phyloP scores from a whole-genome alignment of 495 filamentous ascomycete species.

The Xeromyces bisporus region DNA sequence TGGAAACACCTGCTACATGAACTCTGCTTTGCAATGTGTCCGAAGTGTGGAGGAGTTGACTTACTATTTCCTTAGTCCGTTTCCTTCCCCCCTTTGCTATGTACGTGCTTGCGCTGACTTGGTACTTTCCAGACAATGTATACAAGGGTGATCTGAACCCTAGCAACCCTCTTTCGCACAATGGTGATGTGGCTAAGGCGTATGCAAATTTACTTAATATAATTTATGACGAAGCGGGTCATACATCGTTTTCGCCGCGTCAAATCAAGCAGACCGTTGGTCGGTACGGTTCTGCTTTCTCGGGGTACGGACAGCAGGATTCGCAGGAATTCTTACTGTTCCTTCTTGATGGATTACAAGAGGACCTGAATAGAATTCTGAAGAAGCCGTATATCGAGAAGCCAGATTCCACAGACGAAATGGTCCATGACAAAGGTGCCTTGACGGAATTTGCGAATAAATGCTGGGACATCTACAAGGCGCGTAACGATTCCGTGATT shows the following conservation, averaged over 20 bases:
- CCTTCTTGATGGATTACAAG: slow-evolving; percentile 82
- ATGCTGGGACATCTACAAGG: slow-evolving; percentile 82
- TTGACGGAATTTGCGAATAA: slow-evolving; percentile 69
- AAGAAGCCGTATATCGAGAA: slow-evolving; percentile 98
- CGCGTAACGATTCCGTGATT: slow-evolving; percentile 85
- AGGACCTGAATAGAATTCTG: slow-evolving; percentile 81
- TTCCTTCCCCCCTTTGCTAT: slow-evolving; percentile 1
- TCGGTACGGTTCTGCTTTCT: slow-evolving; percentile 64
- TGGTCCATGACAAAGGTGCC: slow-evolving; percentile 63
- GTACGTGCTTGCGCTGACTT: slow-evolving; percentile 1
- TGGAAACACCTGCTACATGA: slow-evolving; percentile 98
- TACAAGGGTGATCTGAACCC: slow-evolving; percentile 68
- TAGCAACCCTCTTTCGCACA: slow-evolving; percentile 65
- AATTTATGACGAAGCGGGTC: slow-evolving; percentile 44
- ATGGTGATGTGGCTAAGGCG: slow-evolving; percentile 63
- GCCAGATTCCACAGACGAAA: slow-evolving; percentile 92
- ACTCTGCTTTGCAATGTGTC: slow-evolving; percentile 87
- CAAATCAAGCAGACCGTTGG: slow-evolving; percentile 71
- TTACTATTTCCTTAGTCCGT: slow-evolving; percentile 65
- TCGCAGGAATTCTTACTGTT: slow-evolving; percentile 97
- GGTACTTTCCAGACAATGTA: slow-evolving; percentile 33
- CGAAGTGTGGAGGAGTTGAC: slow-evolving; percentile 82
- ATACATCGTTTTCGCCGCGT: slow-evolving; percentile 49
- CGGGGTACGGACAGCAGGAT: slow-evolving; percentile 91
- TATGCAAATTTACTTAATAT: slow-evolving; percentile 59